These are phyloP conservation scores for Trametes cinnabarina DNA, from an alignment of 768 basidiomycete species.

Conservation along the genomic window DNA sequence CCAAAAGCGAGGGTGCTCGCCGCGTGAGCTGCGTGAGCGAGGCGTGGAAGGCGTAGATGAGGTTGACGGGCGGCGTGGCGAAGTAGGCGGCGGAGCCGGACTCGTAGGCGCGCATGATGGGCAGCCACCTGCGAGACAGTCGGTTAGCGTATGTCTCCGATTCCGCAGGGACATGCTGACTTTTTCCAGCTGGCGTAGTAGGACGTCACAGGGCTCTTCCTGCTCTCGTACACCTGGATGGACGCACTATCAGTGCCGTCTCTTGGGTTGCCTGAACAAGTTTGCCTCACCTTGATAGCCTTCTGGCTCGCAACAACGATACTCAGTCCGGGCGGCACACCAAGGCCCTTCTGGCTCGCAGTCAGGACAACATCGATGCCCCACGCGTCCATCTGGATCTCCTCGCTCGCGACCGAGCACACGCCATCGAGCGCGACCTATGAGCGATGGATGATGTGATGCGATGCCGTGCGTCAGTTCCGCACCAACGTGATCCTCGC, in stretches of 20 bases:
- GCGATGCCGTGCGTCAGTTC: neutral
- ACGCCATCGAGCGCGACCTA: constrained; percentile 89
- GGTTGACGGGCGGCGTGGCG: constrained; percentile 92
- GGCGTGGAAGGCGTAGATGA: constrained; percentile 88
- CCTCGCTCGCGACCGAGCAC: constrained; percentile 93
- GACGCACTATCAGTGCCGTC: neutral
- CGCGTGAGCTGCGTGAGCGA: constrained; percentile 73
- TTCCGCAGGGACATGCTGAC: constrained; percentile 34
- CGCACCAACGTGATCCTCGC: neutral
- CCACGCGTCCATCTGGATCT: constrained; percentile 94
- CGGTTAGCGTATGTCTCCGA: neutral
- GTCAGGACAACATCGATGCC: constrained; percentile 84
- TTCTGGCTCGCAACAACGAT: constrained; percentile 78
- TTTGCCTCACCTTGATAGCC: constrained; percentile 60
- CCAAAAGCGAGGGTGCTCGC: constrained; percentile 60
- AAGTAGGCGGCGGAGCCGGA: constrained; percentile 80
- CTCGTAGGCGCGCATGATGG: constrained; percentile 94
- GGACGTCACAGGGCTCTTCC: constrained; percentile 62
- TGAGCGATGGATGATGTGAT: neutral
- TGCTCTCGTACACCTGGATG: constrained; percentile 54
- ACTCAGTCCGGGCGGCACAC: constrained; percentile 89
- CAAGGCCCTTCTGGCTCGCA: constrained; percentile 90
- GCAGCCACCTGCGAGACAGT: constrained; percentile 63
- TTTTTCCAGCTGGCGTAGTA: constrained; percentile 94
- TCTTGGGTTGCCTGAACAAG: neutral